A percentile compares a stretch with the other conserved stretches of the same genome.
phyloP scores from a whole-genome alignment of 2,329 filamentous ascomycete species.

The Phoma sp. region DNA sequence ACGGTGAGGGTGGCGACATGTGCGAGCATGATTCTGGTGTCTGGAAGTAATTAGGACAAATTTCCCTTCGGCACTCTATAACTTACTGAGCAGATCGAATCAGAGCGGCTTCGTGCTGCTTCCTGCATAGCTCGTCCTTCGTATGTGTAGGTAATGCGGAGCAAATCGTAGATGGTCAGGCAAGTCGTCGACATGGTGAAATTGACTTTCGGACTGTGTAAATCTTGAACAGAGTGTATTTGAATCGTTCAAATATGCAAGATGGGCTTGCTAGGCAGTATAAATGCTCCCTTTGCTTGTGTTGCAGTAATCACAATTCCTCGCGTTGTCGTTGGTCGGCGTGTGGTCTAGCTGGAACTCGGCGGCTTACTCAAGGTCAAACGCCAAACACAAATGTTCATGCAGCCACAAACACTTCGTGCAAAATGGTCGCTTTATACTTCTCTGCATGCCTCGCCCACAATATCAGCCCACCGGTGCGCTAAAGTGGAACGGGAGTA shows the following conservation, averaged over 20 bases:
- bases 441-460: conserved; percentile 1
- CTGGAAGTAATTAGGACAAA: conserved; percentile 22
- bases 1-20: conserved; percentile 19
- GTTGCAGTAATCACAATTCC: conserved; percentile 29
- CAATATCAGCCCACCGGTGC: conserved; percentile 11
- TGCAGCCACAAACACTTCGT: conserved; percentile 1
- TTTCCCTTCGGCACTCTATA: background rate
- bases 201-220: background rate
- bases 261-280: conserved; percentile 7
- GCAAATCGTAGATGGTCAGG: conserved; percentile 40
- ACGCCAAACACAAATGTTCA: conserved; percentile 1
- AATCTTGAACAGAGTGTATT: background rate
- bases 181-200: conserved; percentile 41
- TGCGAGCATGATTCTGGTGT: conserved; percentile 37
- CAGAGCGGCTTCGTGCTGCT: conserved; percentile 27
- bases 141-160: conserved; percentile 46
- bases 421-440: conserved; percentile 12
- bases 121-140: conserved; percentile 35
- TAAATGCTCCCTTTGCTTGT: conserved; percentile 9
- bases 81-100: conserved; percentile 37
- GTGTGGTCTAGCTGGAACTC: conserved; percentile 5
- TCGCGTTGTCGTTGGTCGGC: conserved; percentile 26
- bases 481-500: conserved; percentile 11
- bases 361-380: conserved; percentile 12
- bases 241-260: background rate